These are phyloP conservation scores for Paramecium caudatum DNA, from an alignment of 73 alveolate species.

Conservation along the genomic window DNA sequence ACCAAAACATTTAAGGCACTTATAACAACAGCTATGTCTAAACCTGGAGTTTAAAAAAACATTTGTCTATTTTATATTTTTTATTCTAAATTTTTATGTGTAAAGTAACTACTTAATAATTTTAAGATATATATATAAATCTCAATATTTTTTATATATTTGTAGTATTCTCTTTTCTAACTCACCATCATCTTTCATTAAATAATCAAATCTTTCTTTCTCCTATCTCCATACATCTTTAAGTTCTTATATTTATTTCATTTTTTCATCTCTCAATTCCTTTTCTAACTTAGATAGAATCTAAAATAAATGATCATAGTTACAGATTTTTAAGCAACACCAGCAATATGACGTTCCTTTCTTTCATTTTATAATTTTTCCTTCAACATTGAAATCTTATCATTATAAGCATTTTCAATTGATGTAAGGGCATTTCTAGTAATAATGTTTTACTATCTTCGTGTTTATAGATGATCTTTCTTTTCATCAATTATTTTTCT, in stretches of 20 bases:
- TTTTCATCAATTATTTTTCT: conserved; percentile 75
- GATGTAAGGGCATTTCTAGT: conserved; percentile 72
- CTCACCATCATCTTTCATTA: conserved; percentile 75
- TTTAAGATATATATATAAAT: neutral
- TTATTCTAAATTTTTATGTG: neutral
- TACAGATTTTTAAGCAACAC: conserved; percentile 71
- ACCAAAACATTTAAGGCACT: neutral
- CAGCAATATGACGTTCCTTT: conserved; percentile 72
- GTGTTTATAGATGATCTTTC: conserved; percentile 65
- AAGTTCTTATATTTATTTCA: conserved; percentile 59
- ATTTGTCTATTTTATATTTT: too few relatives aligned
- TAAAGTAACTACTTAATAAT: neutral
- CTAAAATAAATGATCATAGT: neutral
- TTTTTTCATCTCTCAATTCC: conserved; percentile 64
- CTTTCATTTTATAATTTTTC: conserved; percentile 70
- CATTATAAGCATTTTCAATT: conserved; percentile 74
- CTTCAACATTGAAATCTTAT: conserved; percentile 68
- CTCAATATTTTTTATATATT: conserved; percentile 75
- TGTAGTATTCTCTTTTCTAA: conserved; percentile 71
- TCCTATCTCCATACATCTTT: conserved; percentile 74
- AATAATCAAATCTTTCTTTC: conserved; percentile 71
- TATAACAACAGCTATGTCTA: neutral
- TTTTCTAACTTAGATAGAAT: conserved; percentile 68
- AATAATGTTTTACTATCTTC: conserved; percentile 61
- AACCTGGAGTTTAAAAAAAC: neutral